phyloP scores from a whole-genome alignment of 2,329 filamentous ascomycete genomes.

The Cordyceps cicadae region DNA sequence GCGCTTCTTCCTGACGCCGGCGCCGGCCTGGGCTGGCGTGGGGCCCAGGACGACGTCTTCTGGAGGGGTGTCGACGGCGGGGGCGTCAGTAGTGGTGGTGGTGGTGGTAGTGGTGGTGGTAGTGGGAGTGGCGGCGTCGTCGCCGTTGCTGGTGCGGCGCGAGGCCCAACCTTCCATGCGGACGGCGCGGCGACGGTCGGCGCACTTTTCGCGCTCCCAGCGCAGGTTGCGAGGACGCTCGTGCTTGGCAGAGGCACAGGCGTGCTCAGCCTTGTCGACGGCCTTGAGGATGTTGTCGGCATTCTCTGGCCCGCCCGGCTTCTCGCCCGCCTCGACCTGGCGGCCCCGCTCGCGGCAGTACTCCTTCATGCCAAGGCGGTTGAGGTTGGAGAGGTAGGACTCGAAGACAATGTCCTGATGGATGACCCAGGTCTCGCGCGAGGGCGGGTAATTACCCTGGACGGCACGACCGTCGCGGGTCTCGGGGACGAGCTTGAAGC shows the following conservation, averaged over 20 bases:
- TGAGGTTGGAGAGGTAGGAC: constrained; percentile 9
- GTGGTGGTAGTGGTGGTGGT: too few relatives aligned
- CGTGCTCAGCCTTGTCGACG: constrained; percentile 9
- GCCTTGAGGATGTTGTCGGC: constrained; percentile 11
- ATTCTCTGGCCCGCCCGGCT: background rate
- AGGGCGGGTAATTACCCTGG: constrained; percentile 3
- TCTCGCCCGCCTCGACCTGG: constrained; percentile 5
- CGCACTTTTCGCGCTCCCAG: constrained; percentile 11
- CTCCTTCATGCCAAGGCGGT: constrained; percentile 12
- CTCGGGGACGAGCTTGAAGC: constrained; percentile 11
- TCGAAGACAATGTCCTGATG: constrained; percentile 9
- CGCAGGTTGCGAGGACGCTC: constrained; percentile 10
- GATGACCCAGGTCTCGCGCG: constrained; percentile 10
- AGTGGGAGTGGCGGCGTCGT: background rate
- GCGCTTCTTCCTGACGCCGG: constrained; percentile 1
- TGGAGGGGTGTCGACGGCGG: background rate
- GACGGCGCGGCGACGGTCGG: constrained; percentile 4
- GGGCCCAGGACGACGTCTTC: background rate
- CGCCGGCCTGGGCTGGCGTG: background rate
- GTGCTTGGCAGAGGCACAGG: constrained; percentile 1
- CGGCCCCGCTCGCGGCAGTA: constrained; percentile 10
- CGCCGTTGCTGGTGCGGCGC: background rate
- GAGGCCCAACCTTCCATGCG: constrained; percentile 7
- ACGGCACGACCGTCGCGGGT: constrained; percentile 8
- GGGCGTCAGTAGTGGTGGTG: background rate